phyloP scores from a whole-genome alignment of 208 protist species.

The Kentomonas sorsogonicus region DNA sequence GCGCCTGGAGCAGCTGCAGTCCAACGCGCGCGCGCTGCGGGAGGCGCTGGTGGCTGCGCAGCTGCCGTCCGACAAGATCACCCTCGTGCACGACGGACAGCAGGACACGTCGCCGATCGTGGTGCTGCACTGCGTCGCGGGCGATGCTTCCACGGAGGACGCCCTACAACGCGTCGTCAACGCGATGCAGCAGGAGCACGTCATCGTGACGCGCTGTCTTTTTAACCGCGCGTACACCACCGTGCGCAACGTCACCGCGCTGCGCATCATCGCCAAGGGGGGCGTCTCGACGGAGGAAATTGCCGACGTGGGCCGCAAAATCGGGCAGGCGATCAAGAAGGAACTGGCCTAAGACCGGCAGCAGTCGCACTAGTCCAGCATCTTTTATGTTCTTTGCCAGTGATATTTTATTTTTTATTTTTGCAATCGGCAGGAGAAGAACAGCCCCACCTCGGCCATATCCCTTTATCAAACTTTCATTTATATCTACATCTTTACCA shows the following conservation, averaged over 20 bases:
- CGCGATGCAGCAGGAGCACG: slow-evolving; percentile 32
- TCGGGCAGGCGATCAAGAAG: slow-evolving; percentile 48
- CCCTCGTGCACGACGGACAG: slow-evolving; percentile 44
- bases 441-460: too few species aligned
- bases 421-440: too few species aligned
- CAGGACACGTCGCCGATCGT: slow-evolving; percentile 71
- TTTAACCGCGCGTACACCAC: too few species aligned
- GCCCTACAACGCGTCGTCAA: slow-evolving; percentile 60
- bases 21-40: slow-evolving; percentile 47
- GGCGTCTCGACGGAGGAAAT: slow-evolving; percentile 45
- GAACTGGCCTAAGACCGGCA: slow-evolving; percentile 35
- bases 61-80: slow-evolving; percentile 53
- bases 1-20: slow-evolving; percentile 33
- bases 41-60: slow-evolving; percentile 30
- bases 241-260: slow-evolving; percentile 36
- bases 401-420: too few species aligned
- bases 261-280: slow-evolving; percentile 72
- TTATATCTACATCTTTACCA: too few species aligned
- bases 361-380: too few species aligned
- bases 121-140: slow-evolving; percentile 40
- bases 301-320: slow-evolving; percentile 23
- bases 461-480: too few species aligned
- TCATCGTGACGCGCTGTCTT: slow-evolving; percentile 63
- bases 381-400: too few species aligned
- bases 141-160: slow-evolving; percentile 43